Evolutionary conservation across 2,329 filamentous ascomycete genomes (phyloP), one percentile per base, ranked within the genome.

Genomic region (Epichloe aotearoae): DNA sequence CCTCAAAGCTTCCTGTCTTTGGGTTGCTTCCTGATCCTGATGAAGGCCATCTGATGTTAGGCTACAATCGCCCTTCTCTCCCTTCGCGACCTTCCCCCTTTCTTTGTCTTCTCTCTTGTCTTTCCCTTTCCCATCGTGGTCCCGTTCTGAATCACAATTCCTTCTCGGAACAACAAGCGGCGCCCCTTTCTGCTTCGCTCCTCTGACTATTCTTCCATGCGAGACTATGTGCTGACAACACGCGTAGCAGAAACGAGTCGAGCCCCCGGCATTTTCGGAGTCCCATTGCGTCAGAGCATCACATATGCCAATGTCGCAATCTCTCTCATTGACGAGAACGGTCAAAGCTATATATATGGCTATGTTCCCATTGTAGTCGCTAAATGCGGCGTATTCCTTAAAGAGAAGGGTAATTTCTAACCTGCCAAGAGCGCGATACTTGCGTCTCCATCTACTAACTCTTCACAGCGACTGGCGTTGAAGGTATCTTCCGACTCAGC

Each of bases 331-430:
- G 90, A 97, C 64, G 88, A 91, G 57, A 79, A 93, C 57, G 91
- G 91, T 34, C 82, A 93, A 66, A 95, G 88, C 69, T 97, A 95
- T 67, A 96, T 97, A 50, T 98, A 97, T 66, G 93, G 93, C 62
- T 97, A 97, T 63, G 91, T 98, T 7, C 93, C 93, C 17, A 97
- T 98, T 57, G 91, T 98, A 42, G 91, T 98, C 50, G 93, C 93
- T 37, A 98, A 98, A 68, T 97, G 93, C 66, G 93, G 93, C 55
- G 90, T 98, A 4, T 98, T 90, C 59, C 67, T 98, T 57, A 98
- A 98, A 69, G 93, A 98, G 67, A 96, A 95, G 79, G 93, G 93
- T 96, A 19, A 23, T 47, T 49, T 8, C 43, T 6, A 14, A 39
- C 8, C 7, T 30, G 2, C 23, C 8, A 4, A 8, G 12, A 43